phyloP scores from a whole-genome alignment of 2,329 filamentous ascomycete species.

The Beauveria pseudobassiana region DNA sequence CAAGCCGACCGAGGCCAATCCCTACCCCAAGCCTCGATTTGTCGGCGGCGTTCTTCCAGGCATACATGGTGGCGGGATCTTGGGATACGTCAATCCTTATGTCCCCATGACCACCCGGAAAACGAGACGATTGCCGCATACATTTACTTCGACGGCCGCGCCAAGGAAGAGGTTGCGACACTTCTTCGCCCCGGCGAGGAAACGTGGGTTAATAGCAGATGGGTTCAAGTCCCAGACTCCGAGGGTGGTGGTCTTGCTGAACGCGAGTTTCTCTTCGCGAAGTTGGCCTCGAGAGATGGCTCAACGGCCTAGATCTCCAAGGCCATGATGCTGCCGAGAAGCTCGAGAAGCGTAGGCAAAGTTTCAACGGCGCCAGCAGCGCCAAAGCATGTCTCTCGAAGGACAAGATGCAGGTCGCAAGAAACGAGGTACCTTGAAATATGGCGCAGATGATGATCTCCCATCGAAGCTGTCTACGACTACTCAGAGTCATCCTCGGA shows the following conservation, averaged over 20 bases:
- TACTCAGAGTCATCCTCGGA: slow-evolving; percentile 70
- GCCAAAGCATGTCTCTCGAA: slow-evolving; percentile 45
- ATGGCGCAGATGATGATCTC: slow-evolving; percentile 68
- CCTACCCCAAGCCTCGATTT: slow-evolving; percentile 72
- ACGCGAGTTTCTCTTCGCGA: slow-evolving; percentile 92
- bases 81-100: slow-evolving; percentile 68
- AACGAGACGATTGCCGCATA: slow-evolving; percentile 98
- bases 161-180: slow-evolving; percentile 95
- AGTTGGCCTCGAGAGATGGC: slow-evolving; percentile 90
- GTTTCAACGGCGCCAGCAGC: slow-evolving; percentile 60
- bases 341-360: slow-evolving; percentile 79
- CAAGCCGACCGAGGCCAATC: slow-evolving; percentile 67
- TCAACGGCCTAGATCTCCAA: slow-evolving; percentile 92
- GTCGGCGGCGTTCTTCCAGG: slow-evolving; percentile 62
- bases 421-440: slow-evolving; percentile 58
- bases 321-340: slow-evolving; percentile 85
- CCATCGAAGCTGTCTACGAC: slow-evolving; percentile 60
- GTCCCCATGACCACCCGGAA: slow-evolving; percentile 82
- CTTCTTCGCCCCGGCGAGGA: slow-evolving; percentile 87
- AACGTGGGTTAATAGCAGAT: slow-evolving; percentile 97
- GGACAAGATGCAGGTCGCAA: slow-evolving; percentile 21
- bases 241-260: slow-evolving; percentile 93
- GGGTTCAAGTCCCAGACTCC: slow-evolving; percentile 87
- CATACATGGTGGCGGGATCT: slow-evolving; percentile 37
- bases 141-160: slow-evolving; percentile 94